Evolutionary conservation across 768 basidiomycete genomes (phyloP).

Genomic region (Dioszegia crocea): DNA sequence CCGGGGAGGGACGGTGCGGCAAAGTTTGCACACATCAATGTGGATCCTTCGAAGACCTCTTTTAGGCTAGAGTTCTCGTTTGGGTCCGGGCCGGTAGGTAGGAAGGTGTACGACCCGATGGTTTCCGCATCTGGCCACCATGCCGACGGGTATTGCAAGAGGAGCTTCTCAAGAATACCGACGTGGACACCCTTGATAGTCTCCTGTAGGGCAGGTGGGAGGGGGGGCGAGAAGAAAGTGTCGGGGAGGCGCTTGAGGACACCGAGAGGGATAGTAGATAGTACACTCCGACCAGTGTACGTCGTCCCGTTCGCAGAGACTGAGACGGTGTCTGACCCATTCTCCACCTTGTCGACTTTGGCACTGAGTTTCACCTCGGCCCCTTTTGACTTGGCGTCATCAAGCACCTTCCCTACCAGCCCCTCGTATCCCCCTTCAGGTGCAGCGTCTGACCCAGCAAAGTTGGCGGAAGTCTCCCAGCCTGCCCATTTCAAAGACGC

Average conservation of each 20-base stretch:
- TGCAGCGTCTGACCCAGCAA: slow-evolving; percentile 46
- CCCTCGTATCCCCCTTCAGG: slow-evolving; percentile 46
- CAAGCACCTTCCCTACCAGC: slow-evolving; percentile 32
- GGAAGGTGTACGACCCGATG: slow-evolving; percentile 43
- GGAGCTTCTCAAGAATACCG: slow-evolving; percentile 43
- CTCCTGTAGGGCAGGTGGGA: slow-evolving; percentile 24
- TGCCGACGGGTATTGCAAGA: slow-evolving; percentile 36
- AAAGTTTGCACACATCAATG: slow-evolving; percentile 38
- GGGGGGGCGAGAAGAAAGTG: slow-evolving; percentile 29
- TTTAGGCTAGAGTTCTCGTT: slow-evolving; percentile 17
- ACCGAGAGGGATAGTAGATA: slow-evolving; percentile 45
- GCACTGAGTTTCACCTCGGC: slow-evolving; percentile 28
- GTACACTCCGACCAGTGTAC: slow-evolving; percentile 22
- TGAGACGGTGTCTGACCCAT: slow-evolving; percentile 6
- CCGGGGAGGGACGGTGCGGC: slow-evolving; percentile 19
- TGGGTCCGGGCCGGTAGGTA: slow-evolving; percentile 26
- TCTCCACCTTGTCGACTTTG: slow-evolving; percentile 18
- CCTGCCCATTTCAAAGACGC: slow-evolving; percentile 43
- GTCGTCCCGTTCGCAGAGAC: slow-evolving; percentile 15
- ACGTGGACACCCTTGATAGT: slow-evolving; percentile 38
- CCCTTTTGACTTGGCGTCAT: slow-evolving; percentile 17
- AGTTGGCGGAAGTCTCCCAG: slow-evolving; percentile 42
- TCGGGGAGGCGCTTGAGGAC: slow-evolving; percentile 30
- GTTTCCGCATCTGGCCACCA: slow-evolving; percentile 44
- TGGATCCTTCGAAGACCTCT: slow-evolving; percentile 37